Evolutionary conservation across 305 asterid genomes (phyloP), one percentile per base, ranked within the genome.

Genomic region (Euphrasia arctica): DNA sequence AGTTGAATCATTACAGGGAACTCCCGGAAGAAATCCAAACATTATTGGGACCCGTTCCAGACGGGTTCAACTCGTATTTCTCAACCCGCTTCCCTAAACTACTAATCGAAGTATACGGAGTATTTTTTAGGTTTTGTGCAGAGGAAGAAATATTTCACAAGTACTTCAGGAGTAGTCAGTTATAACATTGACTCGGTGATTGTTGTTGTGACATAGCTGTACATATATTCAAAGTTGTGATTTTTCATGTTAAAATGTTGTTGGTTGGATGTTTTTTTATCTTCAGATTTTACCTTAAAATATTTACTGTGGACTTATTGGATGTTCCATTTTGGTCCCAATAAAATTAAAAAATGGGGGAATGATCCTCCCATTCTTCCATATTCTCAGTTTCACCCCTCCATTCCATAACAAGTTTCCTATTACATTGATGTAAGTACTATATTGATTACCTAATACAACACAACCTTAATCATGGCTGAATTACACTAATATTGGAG

Each of bases 1-100:
- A 88, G 78, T 59, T 88, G 59, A 88, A 86, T 75, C 98, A 91
- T 77, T 91, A 78, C 56, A 73, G 96, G 66, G 96, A 91, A 68
- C 90, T 91, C 15, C 67, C 98, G 1, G 77, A 66, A 56, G 95
- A 86, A 66, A 82, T 86, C 51, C 96, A 85, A 57, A 76, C 45
- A 28, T 60, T 86, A n/a, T 62, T 91, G 50, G 98, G 96, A 42
- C 65, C 83, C 6, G 80, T 86, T 48, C 98, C 98, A 25, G 94
- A 86, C 50, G 98, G 96, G 15, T 88, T 88, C 72, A 82, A 85
- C 66, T 41, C 63, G 6, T 91, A 91, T 69, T 91, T 88, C 71
- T 77, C 94, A 10, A 67, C 72, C 48, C 74, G 96, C 51, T 88
- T 86, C 65, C 95, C 98, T 12, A 79, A 74, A 65, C 91, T 91